Conservation (phyloP, 106 monocot species). For the Alisma plantagoaquatica region DNA sequence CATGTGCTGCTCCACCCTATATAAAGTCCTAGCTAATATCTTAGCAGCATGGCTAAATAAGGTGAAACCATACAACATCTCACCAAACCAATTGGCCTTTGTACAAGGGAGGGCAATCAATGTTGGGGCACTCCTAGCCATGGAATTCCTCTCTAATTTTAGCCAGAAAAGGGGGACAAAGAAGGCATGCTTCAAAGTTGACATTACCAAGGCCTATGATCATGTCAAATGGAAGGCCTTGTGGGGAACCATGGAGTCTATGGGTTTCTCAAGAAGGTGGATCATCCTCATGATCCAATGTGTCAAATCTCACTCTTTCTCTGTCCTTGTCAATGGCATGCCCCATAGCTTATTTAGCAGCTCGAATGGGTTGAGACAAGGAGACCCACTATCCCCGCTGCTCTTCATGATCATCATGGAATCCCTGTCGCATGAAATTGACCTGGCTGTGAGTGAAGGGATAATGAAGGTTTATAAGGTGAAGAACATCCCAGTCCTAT, state of each 20-base stretch:
- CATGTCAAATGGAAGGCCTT: background rate
- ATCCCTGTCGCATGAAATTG: too few species aligned
- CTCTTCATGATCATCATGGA: background rate
- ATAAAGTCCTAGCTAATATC: background rate
- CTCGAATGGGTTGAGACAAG: background rate
- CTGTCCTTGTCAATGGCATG: background rate
- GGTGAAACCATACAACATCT: background rate
- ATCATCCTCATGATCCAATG: background rate
- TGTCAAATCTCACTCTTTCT: background rate
- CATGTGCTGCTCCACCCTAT: background rate
- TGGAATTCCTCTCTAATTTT: background rate
- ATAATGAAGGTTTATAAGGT: too few species aligned
- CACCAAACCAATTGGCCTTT: background rate
- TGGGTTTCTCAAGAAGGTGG: background rate
- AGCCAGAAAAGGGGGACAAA: background rate
- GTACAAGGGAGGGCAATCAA: background rate
- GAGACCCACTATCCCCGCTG: background rate
- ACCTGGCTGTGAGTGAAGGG: too few species aligned
- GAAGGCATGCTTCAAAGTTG: background rate
- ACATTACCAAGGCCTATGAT: background rate
- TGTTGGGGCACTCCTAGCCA: background rate
- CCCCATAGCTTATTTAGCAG: background rate
- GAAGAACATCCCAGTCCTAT: too few species aligned
- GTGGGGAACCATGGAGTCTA: background rate
- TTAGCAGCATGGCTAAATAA: background rate